Percentiles rank a stretch among this genome's conserved stretches.
These are phyloP conservation scores for Gossypium davidsonii DNA, from an alignment of 441 rosid species.

Conservation along the genomic window DNA sequence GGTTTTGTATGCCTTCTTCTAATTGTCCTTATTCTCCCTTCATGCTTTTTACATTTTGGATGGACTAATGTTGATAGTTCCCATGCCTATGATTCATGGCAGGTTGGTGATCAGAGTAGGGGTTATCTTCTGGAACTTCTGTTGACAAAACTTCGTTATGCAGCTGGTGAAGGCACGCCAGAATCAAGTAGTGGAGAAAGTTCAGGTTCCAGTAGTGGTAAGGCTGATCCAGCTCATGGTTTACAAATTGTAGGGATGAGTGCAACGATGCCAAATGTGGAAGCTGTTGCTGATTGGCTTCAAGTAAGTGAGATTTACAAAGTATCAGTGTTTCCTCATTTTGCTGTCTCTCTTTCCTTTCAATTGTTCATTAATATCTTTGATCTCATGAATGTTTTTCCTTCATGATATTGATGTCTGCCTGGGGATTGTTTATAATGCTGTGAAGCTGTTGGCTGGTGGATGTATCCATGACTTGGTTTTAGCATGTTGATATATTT, in stretches of 20 bases:
- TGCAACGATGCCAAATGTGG: slow-evolving; percentile 98
- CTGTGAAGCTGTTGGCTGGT: neutral
- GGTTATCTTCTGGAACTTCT: slow-evolving; percentile 97
- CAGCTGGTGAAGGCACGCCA: slow-evolving; percentile 87
- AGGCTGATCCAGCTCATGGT: slow-evolving; percentile 72
- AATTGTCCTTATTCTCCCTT: slow-evolving; percentile 10
- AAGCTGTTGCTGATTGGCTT: slow-evolving; percentile 98
- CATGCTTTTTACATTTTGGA: slow-evolving; percentile 10
- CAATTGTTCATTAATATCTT: slow-evolving; percentile 8
- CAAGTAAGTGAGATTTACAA: slow-evolving; percentile 53
- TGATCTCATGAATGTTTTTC: neutral
- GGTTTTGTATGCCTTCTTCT: slow-evolving; percentile 17
- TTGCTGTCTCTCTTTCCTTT: slow-evolving; percentile 3
- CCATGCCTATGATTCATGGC: slow-evolving; percentile 27
- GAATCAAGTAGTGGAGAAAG: slow-evolving; percentile 84
- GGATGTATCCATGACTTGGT: slow-evolving; percentile 7
- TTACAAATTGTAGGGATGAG: slow-evolving; percentile 99
- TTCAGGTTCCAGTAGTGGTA: slow-evolving; percentile 78
- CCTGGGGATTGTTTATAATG: slow-evolving; percentile 5
- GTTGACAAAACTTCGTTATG: slow-evolving; percentile 96
- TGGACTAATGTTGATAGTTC: slow-evolving; percentile 10
- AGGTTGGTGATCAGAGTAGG: slow-evolving; percentile 96
- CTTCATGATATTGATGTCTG: neutral
- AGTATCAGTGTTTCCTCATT: slow-evolving; percentile 8
- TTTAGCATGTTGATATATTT: neutral